Evolutionary conservation across 805 yeast species (phyloP), one percentile per base, ranked within the genome.

Genomic region (Brettanomyces sp.): DNA sequence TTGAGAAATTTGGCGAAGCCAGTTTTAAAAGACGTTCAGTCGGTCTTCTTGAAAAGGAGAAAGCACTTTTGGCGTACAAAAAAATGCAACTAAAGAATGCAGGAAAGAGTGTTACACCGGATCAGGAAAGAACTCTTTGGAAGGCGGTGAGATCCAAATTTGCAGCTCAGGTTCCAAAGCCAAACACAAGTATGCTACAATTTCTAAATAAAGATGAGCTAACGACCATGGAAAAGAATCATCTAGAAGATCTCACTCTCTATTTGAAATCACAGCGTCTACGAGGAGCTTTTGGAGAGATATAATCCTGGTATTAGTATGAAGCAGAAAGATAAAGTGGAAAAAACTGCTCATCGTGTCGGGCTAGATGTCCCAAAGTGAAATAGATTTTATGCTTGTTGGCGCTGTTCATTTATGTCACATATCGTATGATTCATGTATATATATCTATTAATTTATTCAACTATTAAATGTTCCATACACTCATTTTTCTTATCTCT

Each of bases 221-320:
- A 22, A 48, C 51, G 24, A 47, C 52, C 9, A 51, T 54, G 11
- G 60, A 58, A 37, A 49, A 50, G 45, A 54, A 63, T 33, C 80
- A 81, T 55, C 63, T 82, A 41, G 53, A 60, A n/a, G 89, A 85
- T 56, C 72, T 85, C 12, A 67, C 76, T 4, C 66, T 72, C 8
- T 91, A 78, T 58, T 66, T 91, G 45, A 69, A 72, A 44, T 77
- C 82, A 50, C 97, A 91, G 63, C 71, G 77, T 72, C 11, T 91
- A 88, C 65, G 79, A 78, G 49, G 90, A 82, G 52, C 70, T 91
- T 42, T 69, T 90, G 39, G 93, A 85, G 53, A 74, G 95, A 53
- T 93, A 91, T 64, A 87, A 90, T 56, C 91, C 95, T 3, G 93
- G 95, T 3, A 69, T 83, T 49, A 77, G 77, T 24, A 77, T 84